Evolutionary conservation across 2,329 filamentous ascomycete genomes (phyloP), one percentile per base, ranked within the genome.

Genomic region (Aspergillus unguis): DNA sequence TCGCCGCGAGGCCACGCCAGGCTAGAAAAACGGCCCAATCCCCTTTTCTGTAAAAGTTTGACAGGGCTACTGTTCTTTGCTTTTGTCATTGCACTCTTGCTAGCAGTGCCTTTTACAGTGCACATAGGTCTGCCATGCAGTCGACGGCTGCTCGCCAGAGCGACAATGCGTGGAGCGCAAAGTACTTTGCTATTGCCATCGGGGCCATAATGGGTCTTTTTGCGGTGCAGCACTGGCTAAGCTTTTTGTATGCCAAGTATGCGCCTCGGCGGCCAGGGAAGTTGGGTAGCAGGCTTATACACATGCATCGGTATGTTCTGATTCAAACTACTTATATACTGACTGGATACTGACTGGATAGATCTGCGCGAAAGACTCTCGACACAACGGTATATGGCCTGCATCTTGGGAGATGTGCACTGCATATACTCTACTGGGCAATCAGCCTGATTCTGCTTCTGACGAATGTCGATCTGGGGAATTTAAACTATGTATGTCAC

Each of bases 341-440:
- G 6, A 32, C 31, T 32, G 9, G 9, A 6, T 6, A 32, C 31
- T 6, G 31, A 9, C 5, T 32, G 31, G 17, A 17, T 32, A 32
- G 31, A 10, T 37, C 35, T 17, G 6, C 6, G 8, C 3, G 6
- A 17, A 11, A 37, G 5, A 37, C 5, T n/a, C 35, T 25, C 5
- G 27, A 37, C 38, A 23, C 11, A 36, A 48, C 37, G 45, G 11
- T 37, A 32, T 29, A 9, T 2, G 11, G 35, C n/a, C 3, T 32
- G 5, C 26, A 31, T n/a, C 8, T 44, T 29, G 42, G 42, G 27
- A 44, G 45, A 27, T 48, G 25, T 11, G 9, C 17, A 4, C 27
- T 48, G 10, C 41, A 48, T 9, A 31, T 32, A 11, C 7, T 48
- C 26, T 48, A 48, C 45, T 48, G 45, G 45, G 35, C 45, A 23